Conservation (phyloP, 495 filamentous ascomycete species). For the Xeromyces bisporus region DNA sequence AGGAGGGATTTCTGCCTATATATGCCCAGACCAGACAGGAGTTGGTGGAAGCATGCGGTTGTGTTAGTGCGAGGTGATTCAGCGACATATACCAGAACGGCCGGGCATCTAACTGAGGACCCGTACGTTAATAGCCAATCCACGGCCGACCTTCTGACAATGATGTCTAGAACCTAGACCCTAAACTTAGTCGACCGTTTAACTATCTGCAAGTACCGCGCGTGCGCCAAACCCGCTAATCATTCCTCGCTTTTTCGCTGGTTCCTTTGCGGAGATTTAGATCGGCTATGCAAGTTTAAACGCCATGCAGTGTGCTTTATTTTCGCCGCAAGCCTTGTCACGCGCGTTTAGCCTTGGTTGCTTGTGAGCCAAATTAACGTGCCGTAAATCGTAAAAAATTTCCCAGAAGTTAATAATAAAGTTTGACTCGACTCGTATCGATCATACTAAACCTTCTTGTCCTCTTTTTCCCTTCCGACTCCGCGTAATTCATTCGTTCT, state of each 20-base stretch:
- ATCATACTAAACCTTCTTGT: not conserved
- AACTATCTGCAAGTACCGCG: not conserved
- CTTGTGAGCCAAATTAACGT: not conserved
- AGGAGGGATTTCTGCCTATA: no score
- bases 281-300: not conserved
- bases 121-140: no score
- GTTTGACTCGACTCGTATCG: not conserved
- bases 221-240: not conserved
- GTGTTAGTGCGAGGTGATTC: no score
- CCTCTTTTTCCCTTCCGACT: not conserved
- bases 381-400: constrained; percentile 4
- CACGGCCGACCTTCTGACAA: no score
- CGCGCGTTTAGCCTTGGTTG: not conserved
- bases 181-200: no score
- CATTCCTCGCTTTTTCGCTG: not conserved
- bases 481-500: no score
- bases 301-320: not conserved
- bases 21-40: no score
- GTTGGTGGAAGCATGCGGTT: no score
- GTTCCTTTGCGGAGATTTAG: not conserved
- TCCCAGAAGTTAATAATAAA: constrained; percentile 35
- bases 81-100: no score
- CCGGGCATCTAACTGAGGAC: no score
- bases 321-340: not conserved
- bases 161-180: no score